Evolutionary conservation across 2,329 filamentous ascomycete species (phyloP).

Genomic region (Paecilomyces dactylethromorphus): DNA sequence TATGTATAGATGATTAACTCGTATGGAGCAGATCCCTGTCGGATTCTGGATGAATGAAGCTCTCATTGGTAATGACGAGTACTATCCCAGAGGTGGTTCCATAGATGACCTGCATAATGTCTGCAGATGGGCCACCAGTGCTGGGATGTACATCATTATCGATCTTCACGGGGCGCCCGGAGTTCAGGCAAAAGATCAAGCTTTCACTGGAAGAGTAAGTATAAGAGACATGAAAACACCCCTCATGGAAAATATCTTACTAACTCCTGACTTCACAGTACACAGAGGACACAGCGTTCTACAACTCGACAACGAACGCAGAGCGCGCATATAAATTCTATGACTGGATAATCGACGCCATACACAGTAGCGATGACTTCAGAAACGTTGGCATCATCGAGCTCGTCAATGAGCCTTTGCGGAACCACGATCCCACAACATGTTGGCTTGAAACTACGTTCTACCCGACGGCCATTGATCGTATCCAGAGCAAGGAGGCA

Average conservation of each 20-base stretch:
- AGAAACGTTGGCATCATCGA: constrained; percentile 50
- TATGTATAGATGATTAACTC: not conserved
- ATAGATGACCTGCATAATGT: constrained; percentile 39
- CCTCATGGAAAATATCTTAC: not conserved
- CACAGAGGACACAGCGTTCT: not conserved
- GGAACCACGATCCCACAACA: constrained; percentile 11
- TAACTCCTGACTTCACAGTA: not conserved
- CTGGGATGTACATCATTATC: constrained; percentile 43
- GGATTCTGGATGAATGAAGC: not conserved
- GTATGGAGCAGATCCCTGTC: not conserved
- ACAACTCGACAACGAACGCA: constrained; percentile 40
- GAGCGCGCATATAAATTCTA: constrained; percentile 46
- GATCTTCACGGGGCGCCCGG: constrained; percentile 44
- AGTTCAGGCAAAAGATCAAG: constrained; percentile 35
- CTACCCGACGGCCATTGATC: constrained; percentile 3
- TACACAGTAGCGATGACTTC: constrained; percentile 41
- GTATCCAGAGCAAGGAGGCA: constrained; percentile 1
- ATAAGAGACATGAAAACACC: not conserved
- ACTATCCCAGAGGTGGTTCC: constrained; percentile 1
- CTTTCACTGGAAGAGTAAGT: constrained; percentile 37
- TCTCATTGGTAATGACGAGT: not conserved
- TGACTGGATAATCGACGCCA: constrained; percentile 43
- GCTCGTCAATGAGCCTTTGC: constrained; percentile 47
- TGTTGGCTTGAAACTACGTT: constrained; percentile 33
- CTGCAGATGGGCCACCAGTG: constrained; percentile 36